Base-by-base conservation (phyloP, 1,139 yeast species). In the Blastobotrys serpentis region DNA sequence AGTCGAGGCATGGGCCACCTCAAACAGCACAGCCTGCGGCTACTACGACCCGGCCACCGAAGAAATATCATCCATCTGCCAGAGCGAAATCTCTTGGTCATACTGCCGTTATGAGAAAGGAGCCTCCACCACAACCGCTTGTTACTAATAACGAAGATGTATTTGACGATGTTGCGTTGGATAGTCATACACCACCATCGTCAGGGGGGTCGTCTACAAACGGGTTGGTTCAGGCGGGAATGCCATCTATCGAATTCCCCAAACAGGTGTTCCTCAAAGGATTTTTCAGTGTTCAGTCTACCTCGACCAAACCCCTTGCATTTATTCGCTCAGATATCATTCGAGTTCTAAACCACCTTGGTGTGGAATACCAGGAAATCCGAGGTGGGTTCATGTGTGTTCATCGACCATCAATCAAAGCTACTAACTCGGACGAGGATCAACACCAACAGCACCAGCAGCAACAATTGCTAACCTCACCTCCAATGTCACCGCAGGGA, bases 221-320 rank as follows among this genome's bases (percentile, higher is more conserved):
- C 18, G 47, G 47, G 4, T 30, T 38, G 37, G 29, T 46, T 22
- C 46, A 42, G 18, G 42, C 86, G 45, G 72, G 86, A 13, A 89
- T 90, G 97, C 96, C 95, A 22, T 88, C 96, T 0, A 89, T 90
- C 64, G 96, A 89, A 63, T 87, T 82, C 63, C 96, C 96, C 55
- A 86, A 86, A 69, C 90, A 96, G 2, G 78, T 90, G 56, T 89
- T 89, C 71, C 77, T 92, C 65, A 89, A 90, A 66, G 98, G 98
- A 1, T 89, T 92, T 62, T 92, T 92, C 71, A 84, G 94, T 54
- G 98, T 90, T 41, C 97, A 89, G 68, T 86, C 96, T 1, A 92
- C 98, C 0, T 88, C 97, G 1, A 87, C 96, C 3, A 89, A 89
- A 60, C 90, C 96, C 18, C 74, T 92, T 50, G 92, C 95, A 7